A percentile compares a stretch with the other conserved stretches of the same genome.
Evolutionary conservation across 768 basidiomycete species (phyloP).

Genomic region (Lactarius akahatsu): DNA sequence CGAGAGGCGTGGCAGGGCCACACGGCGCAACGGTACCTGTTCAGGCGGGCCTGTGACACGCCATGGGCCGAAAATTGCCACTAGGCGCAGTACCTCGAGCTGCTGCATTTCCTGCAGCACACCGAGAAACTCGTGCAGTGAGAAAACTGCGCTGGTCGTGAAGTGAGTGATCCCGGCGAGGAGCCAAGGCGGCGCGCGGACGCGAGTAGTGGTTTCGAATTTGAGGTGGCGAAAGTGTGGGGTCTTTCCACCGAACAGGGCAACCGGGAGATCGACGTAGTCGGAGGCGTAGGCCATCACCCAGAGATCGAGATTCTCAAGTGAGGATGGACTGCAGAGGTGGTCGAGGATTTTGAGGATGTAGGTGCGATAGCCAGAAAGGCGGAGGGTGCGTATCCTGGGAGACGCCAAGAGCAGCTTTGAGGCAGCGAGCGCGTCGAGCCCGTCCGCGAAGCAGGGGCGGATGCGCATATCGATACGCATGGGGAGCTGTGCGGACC

Average conservation of each 20-base stretch:
- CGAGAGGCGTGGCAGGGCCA: constrained; percentile 2
- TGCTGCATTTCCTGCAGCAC: constrained; percentile 13
- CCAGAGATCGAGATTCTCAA: constrained; percentile 5
- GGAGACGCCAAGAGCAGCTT: constrained; percentile 11
- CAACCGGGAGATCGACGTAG: constrained; percentile 1
- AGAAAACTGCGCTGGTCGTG: constrained; percentile 11
- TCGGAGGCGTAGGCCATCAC: background rate
- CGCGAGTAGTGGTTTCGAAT: background rate
- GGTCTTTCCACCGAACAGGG: constrained; percentile 14
- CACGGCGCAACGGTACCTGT: background rate
- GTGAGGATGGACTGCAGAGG: constrained; percentile 16
- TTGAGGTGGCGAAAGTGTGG: constrained; percentile 9
- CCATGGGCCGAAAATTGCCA: constrained; percentile 8
- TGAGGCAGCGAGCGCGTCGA: constrained; percentile 10
- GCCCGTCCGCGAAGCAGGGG: background rate
- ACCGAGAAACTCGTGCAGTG: constrained; percentile 1
- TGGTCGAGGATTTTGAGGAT: constrained; percentile 12
- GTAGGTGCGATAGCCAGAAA: constrained; percentile 7
- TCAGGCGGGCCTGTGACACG: background rate
- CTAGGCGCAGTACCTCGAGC: constrained; percentile 14
- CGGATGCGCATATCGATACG: constrained; percentile 10
- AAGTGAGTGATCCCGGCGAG: constrained; percentile 11
- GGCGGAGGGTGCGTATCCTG: constrained; percentile 15
- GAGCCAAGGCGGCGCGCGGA: constrained; percentile 20
- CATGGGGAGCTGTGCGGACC: constrained; percentile 17